These are phyloP conservation scores for Penicillium coprophilum DNA, from an alignment of 495 filamentous ascomycete species.

Conservation along the genomic window DNA sequence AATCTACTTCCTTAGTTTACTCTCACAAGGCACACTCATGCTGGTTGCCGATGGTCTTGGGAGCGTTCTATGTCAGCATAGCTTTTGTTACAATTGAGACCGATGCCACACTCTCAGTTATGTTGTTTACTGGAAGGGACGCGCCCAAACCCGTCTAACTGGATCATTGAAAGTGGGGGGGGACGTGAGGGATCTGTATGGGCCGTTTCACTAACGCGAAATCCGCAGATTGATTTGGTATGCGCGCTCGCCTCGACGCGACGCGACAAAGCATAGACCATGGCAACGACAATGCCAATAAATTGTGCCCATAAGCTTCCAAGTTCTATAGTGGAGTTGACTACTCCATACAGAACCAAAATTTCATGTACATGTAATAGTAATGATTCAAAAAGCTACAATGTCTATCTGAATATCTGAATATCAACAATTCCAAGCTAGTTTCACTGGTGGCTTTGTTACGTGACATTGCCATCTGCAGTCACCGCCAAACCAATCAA, in stretches of 20 bases:
- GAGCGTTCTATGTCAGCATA: conserved; percentile 1
- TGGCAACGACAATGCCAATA: conserved; percentile 11
- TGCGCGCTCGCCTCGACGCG: conserved; percentile 26
- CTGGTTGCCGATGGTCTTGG: conserved; percentile 4
- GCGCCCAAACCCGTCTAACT: background rate
- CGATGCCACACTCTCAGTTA: background rate
- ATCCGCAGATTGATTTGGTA: background rate
- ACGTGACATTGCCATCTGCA: conserved; percentile 2
- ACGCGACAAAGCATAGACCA: conserved; percentile 25
- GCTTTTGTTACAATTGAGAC: conserved; percentile 13
- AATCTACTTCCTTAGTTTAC: background rate
- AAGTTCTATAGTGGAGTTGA: background rate
- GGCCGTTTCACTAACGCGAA: conserved; percentile 16
- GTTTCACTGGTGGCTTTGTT: background rate
- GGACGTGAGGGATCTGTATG: conserved; percentile 3
- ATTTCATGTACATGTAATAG: background rate
- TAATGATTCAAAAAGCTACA: background rate
- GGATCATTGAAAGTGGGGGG: conserved; percentile 5
- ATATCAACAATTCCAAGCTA: background rate
- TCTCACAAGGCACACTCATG: background rate
- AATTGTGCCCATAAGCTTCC: background rate
- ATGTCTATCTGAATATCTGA: background rate
- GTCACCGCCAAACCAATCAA: conserved; percentile 14
- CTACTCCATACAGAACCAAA: background rate
- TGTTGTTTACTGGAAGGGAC: conserved; percentile 9